Evolutionary conservation across 2,329 filamentous ascomycete species (phyloP).

Genomic region (Colletotrichum trifolii): DNA sequence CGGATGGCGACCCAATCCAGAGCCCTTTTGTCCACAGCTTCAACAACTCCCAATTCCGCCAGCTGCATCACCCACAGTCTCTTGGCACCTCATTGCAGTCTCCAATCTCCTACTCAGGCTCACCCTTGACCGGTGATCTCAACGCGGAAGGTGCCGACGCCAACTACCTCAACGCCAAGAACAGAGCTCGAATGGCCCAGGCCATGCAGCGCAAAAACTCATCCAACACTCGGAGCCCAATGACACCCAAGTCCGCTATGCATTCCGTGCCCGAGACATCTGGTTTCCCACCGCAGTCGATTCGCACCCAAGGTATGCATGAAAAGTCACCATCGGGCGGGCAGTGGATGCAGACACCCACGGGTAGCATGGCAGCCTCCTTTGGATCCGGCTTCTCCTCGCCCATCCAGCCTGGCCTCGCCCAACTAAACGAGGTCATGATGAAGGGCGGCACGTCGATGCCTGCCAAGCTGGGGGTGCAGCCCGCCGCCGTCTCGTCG

Average conservation of each 20-base stretch:
- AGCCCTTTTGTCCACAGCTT: constrained; percentile 88
- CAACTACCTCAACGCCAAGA: constrained; percentile 68
- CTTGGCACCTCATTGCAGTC: constrained; percentile 67
- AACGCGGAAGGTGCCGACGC: constrained; percentile 60
- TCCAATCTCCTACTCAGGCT: constrained; percentile 61
- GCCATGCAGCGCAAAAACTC: constrained; percentile 79
- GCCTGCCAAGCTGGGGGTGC: constrained; percentile 82
- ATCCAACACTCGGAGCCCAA: constrained; percentile 80
- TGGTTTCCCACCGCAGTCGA: constrained; percentile 81
- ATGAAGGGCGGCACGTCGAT: constrained; percentile 89
- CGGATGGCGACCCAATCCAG: constrained; percentile 90
- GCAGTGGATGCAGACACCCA: constrained; percentile 90
- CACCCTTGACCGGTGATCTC: constrained; percentile 62
- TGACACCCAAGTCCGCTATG: constrained; percentile 88
- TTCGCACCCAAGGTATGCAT: constrained; percentile 76
- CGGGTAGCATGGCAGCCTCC: constrained; percentile 81
- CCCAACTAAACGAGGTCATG: constrained; percentile 89
- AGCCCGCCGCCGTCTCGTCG: constrained; percentile 70
- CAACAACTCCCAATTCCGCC: constrained; percentile 80
- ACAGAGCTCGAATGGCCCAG: constrained; percentile 68
- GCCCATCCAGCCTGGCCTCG: constrained; percentile 75
- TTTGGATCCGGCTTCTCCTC: constrained; percentile 91
- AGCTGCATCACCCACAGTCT: constrained; percentile 69
- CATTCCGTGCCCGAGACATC: constrained; percentile 78
- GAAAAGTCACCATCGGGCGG: constrained; percentile 83